Percentiles rank a stretch among this genome's conserved stretches.
Evolutionary conservation across 768 basidiomycete species (phyloP).

Genomic region (Leucocoprinus leucothites): DNA sequence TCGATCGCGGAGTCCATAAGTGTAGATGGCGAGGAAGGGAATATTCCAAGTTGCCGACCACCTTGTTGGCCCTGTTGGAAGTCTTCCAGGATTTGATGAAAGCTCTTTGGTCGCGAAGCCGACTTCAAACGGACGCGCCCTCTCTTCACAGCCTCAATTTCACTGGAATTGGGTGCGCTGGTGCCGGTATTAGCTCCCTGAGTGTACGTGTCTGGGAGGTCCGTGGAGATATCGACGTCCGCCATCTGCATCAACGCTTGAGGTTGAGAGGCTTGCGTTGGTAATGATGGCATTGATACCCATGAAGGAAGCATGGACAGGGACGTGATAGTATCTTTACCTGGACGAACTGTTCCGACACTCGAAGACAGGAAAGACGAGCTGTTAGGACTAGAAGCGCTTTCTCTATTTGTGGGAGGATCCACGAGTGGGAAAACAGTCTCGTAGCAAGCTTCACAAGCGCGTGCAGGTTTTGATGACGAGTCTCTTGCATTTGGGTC

Average conservation of each 20-base stretch:
- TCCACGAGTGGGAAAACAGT: slow-evolving; percentile 74
- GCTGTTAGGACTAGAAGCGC: slow-evolving; percentile 2
- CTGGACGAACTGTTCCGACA: slow-evolving; percentile 1
- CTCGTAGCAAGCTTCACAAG: slow-evolving; percentile 86
- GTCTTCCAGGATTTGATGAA: slow-evolving; percentile 64
- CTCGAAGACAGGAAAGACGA: slow-evolving; percentile 3
- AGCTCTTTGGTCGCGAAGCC: slow-evolving; percentile 57
- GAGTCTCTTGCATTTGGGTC: slow-evolving; percentile 46
- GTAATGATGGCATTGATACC: slow-evolving; percentile 56
- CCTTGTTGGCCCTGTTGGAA: slow-evolving; percentile 31
- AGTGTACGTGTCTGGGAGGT: background rate
- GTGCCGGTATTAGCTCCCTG: background rate
- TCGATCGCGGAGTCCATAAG: slow-evolving; percentile 12
- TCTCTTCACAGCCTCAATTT: slow-evolving; percentile 20
- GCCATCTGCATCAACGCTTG: slow-evolving; percentile 56
- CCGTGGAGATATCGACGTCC: slow-evolving; percentile 26
- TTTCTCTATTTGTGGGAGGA: slow-evolving; percentile 18
- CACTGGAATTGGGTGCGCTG: background rate
- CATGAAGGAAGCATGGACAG: slow-evolving; percentile 50
- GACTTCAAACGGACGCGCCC: slow-evolving; percentile 29
- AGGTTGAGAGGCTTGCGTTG: slow-evolving; percentile 28
- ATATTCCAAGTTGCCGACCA: slow-evolving; percentile 4
- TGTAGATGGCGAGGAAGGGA: background rate
- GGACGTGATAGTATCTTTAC: slow-evolving; percentile 42
- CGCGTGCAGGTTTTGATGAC: slow-evolving; percentile 58